phyloP scores from a whole-genome alignment of 805 yeast species.

The Wickerhamiella bombiphila region DNA sequence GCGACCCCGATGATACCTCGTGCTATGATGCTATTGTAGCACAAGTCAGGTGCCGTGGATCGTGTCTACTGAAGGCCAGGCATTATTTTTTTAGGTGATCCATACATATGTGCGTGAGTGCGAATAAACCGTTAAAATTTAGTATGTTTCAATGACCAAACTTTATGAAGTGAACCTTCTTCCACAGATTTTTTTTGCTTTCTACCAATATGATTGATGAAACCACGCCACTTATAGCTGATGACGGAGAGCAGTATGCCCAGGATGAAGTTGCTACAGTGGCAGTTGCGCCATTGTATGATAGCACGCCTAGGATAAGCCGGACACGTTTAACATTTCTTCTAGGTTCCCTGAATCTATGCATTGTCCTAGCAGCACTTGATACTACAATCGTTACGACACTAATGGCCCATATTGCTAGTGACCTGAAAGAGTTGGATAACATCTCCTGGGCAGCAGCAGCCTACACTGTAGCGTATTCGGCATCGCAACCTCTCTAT shows the following conservation, averaged over 20 bases:
- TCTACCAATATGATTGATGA: no score
- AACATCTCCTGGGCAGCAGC: constrained; percentile 58
- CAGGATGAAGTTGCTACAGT: not conserved
- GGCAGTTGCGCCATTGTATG: not conserved
- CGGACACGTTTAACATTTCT: constrained; percentile 9
- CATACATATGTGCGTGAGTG: no score
- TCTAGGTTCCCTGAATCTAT: constrained; percentile 20
- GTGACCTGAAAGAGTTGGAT: constrained; percentile 39
- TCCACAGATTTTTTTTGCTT: no score
- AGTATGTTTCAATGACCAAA: no score
- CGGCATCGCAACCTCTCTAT: constrained; percentile 61
- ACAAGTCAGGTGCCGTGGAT: no score
- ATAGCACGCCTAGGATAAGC: constrained; percentile 25
- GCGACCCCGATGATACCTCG: no score
- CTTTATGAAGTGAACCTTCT: no score
- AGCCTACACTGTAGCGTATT: constrained; percentile 49
- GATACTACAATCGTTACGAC: constrained; percentile 51
- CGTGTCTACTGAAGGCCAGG: no score
- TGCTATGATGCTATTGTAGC: no score
- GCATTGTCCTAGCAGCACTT: constrained; percentile 35
- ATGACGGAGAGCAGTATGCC: not conserved
- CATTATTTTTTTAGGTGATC: no score
- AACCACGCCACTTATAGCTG: not conserved
- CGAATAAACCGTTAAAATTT: no score
- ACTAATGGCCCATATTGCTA: constrained; percentile 42